Evolutionary conservation across 2,329 filamentous ascomycete genomes (phyloP), one percentile per base, ranked within the genome.

Genomic region (Aspergillus sp.): DNA sequence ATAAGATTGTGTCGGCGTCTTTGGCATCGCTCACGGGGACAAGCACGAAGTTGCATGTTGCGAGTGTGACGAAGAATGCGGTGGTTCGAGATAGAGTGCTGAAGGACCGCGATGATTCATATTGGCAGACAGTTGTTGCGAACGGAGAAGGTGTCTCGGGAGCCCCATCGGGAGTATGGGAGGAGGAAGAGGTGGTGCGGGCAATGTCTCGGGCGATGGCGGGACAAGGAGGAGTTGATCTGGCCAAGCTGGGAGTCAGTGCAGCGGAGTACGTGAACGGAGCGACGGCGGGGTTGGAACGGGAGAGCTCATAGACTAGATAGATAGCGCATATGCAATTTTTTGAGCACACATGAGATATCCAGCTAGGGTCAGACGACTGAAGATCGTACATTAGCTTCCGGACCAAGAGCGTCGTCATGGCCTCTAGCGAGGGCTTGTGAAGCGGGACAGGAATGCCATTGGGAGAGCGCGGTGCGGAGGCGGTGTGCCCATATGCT

Each of bases 51-150:
- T 73, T 96, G 59, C 87, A 84, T 64, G 90, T 89, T 0, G 77
- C 90, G 39, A 89, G 86, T 7, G 86, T 96, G 57, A 78, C 96
- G 46, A 85, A 89, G 71, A 97, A 97, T 77, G 90, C 91, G 3
- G 83, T 90, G 15, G 80, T 89, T 56, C 79, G 93, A 55, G 90
- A 97, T 75, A 82, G 85, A 61, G 83, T 83, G 44, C 77, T 97
- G 72, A 85, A 92, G 58, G 80, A 75, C 2, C 82, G 83, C 57
- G 83, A 84, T 50, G 84, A 88, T 64, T 82, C 80, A 15, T 97
- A 97, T 76, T 98, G 93, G 93, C 71, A 68, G 53, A 68, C 71
- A 12, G 74, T 77, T 35, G 73, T 70, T 41, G 76, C 79, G 3
- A 85, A 52, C 45, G 60, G 56, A 41, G 49, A 55, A 7, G 40